phyloP scores from a whole-genome alignment of 805 yeast species.

The Metschnikowia drakensbergensis region DNA sequence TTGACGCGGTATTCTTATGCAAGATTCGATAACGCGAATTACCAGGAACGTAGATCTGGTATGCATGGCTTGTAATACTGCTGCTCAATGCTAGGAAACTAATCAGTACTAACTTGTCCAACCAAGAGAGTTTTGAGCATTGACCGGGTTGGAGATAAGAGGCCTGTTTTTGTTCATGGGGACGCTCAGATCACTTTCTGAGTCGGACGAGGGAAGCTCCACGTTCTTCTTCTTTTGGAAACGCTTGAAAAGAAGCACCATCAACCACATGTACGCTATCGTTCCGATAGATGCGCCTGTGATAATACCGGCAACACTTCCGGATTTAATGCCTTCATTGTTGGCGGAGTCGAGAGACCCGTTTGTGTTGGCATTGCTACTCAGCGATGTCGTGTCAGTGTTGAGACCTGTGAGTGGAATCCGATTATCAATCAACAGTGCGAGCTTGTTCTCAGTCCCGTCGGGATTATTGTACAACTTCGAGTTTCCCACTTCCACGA shows the following conservation, averaged over 20 bases:
- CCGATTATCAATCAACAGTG: constrained; percentile 66
- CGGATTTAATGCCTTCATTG: constrained; percentile 22
- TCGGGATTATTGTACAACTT: constrained; percentile 57
- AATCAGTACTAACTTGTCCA: constrained; percentile 38
- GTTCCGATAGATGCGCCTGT: constrained; percentile 83
- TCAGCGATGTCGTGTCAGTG: constrained; percentile 12
- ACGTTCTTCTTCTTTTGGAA: constrained; percentile 42
- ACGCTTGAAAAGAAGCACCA: constrained; percentile 52
- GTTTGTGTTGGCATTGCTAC: constrained; percentile 16
- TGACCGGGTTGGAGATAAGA: constrained; percentile 63
- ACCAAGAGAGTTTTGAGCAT: constrained; percentile 67
- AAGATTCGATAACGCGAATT: too few species aligned
- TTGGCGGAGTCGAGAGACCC: constrained; percentile 35
- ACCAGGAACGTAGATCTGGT: not conserved
- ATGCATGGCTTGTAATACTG: not conserved
- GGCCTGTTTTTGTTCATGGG: constrained; percentile 32
- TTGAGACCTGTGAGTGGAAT: constrained; percentile 53
- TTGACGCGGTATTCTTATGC: too few species aligned
- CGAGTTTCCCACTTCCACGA: constrained; percentile 52
- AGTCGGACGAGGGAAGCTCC: constrained; percentile 39
- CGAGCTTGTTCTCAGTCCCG: constrained; percentile 52
- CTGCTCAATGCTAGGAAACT: too few species aligned
- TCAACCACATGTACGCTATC: constrained; percentile 54
- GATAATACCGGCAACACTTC: constrained; percentile 69
- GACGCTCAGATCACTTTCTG: constrained; percentile 33